Evolutionary conservation across 805 yeast genomes (phyloP), one percentile per base, ranked within the genome.

Genomic region (Yarrowia sp.): DNA sequence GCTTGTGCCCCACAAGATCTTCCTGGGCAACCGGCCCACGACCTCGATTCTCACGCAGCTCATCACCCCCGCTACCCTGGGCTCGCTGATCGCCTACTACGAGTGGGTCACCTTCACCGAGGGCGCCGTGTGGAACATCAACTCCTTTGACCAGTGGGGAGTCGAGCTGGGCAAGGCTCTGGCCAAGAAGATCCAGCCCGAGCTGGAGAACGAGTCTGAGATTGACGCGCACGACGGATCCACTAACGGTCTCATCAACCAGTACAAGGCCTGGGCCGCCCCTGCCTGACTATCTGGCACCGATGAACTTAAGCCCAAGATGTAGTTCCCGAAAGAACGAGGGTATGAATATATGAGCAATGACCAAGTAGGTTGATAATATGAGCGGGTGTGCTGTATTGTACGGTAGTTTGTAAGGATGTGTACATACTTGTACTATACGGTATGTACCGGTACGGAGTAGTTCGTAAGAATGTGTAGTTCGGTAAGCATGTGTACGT

Each of bases 131-230:
- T 93, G 99, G 99, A 94, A 96, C 84, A 92, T 94, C 81, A 94
- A 94, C 86, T 93, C 98, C 18, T 94, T 90, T 74, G 99, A 94
- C 81, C 99, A 94, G 82, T 94, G 98, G 97, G 99, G 99, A 78
- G 99, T 94, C 72, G 99, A 94, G 81, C 88, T 94, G 71, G 99
- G 99, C 76, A 94, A 94, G 81, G 96, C 88, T 61, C 84, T 94
- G 74, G 99, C 99, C 73, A 94, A 94, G 86, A 94, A 83, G 64
- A 93, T 94, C 72, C 93, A 96, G 71, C 83, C 83, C 70, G 97
- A 94, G 79, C 85, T 94, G 73, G 88, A 88, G 69, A 83, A 81
- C 72, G 70, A 78, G 29, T 72, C 75, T 47, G 76, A 78, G 62
- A 85, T 88, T 62, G 73, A 78, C 33, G 73, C 84, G 64, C 99